Percentiles rank a stretch among this genome's conserved stretches.
Evolutionary conservation across 768 basidiomycete species (phyloP).

Genomic region (Phylloporus sp.): DNA sequence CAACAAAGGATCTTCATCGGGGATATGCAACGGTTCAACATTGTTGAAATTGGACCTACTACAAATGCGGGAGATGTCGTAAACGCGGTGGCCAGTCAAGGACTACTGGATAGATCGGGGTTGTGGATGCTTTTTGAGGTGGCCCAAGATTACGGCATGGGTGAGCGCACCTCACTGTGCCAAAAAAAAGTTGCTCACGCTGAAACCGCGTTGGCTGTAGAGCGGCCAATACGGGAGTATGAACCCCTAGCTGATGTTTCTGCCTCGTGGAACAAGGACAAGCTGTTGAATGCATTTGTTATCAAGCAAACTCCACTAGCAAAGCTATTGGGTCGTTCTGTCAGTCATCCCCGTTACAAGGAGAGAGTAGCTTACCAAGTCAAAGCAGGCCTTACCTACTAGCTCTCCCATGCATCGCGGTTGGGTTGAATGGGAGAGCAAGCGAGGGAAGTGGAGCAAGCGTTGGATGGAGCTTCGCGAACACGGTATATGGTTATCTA

Average conservation of each 20-base stretch:
- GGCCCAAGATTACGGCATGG: constrained; percentile 90
- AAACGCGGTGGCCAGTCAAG: constrained; percentile 58
- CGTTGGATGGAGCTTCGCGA: constrained; percentile 85
- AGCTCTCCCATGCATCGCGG: constrained; percentile 44
- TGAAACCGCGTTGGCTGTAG: constrained; percentile 38
- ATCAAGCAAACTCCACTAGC: constrained; percentile 72
- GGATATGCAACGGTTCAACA: constrained; percentile 70
- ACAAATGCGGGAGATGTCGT: constrained; percentile 77
- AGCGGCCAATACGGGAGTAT: constrained; percentile 85
- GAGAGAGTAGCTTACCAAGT: constrained; percentile 43
- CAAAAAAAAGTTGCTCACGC: constrained; percentile 1
- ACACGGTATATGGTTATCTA: constrained; percentile 82
- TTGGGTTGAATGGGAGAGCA: constrained; percentile 85
- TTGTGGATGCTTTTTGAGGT: constrained; percentile 91
- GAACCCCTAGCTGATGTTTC: constrained; percentile 79
- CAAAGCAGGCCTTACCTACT: constrained; percentile 44
- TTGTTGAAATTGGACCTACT: constrained; percentile 61
- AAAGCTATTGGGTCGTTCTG: constrained; percentile 52
- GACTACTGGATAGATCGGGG: constrained; percentile 58
- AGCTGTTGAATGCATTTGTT: constrained; percentile 74
- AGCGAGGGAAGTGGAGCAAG: constrained; percentile 94
- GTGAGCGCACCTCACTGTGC: constrained; percentile 39
- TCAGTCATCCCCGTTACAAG: constrained; percentile 35
- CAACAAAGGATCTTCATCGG: constrained; percentile 78
- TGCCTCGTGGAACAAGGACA: constrained; percentile 85